Evolutionary conservation across 192 early-diverging fungal species (phyloP).

Genomic region (Backusella tarrabulga): DNA sequence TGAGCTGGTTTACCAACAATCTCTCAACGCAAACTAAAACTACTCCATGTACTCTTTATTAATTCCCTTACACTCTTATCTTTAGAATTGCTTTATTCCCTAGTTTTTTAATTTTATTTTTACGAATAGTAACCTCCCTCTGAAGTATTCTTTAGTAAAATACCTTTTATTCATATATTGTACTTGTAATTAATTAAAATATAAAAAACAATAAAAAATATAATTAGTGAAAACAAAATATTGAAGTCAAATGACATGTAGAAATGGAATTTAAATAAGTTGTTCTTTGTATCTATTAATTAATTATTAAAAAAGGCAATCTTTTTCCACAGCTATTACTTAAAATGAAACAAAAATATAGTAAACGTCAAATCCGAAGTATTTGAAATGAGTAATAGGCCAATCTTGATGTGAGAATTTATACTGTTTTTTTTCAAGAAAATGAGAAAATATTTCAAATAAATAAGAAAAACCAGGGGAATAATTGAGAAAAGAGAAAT

Average conservation of each 20-base stretch:
- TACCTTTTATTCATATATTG: constrained; percentile 3
- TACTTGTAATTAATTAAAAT: constrained; percentile 3
- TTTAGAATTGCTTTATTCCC: constrained; percentile 7
- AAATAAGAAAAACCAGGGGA: no score
- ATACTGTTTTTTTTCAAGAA: no score
- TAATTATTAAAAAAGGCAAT: background rate
- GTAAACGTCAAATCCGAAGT: no score
- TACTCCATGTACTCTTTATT: background rate
- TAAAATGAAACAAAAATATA: no score
- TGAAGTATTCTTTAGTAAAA: constrained; percentile 3
- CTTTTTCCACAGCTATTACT: no score
- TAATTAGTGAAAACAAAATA: background rate
- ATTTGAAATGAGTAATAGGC: no score
- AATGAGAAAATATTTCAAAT: no score
- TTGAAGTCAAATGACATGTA: background rate
- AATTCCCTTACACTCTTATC: background rate
- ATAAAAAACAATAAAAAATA: background rate
- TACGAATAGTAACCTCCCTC: background rate
- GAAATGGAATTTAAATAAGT: background rate
- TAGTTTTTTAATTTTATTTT: background rate
- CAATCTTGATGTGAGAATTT: no score
- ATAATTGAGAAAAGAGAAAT: no score
- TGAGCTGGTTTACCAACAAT: constrained; percentile 69
- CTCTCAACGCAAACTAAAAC: constrained; percentile 30
- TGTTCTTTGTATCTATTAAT: background rate